A percentile compares a stretch with the other conserved stretches of the same genome.
phyloP scores from a whole-genome alignment of 345 rosid genomes.

The Adansonia digitata region DNA sequence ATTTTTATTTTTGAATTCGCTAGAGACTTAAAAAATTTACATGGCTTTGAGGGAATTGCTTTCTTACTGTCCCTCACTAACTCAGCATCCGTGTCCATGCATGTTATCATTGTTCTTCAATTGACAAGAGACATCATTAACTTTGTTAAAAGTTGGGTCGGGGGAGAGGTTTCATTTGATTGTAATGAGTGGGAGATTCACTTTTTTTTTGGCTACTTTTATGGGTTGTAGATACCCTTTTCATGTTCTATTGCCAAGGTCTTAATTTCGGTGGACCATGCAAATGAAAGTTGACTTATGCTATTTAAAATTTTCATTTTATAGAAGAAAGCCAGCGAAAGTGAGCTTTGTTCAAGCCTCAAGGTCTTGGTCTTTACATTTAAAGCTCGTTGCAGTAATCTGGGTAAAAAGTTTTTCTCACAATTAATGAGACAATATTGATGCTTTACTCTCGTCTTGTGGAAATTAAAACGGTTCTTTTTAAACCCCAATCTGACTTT shows the following conservation, averaged over 20 bases:
- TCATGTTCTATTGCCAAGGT: background rate
- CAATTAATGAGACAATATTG: too few species aligned
- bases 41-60: background rate
- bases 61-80: constrained; percentile 13
- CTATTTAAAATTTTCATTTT: background rate
- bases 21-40: background rate
- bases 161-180: background rate
- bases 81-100: constrained; percentile 3
- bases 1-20: too few species aligned
- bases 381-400: background rate
- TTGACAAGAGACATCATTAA: background rate
- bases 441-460: background rate
- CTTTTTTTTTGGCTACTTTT: background rate
- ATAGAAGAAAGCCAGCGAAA: background rate
- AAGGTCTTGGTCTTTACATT: background rate
- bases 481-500: background rate
- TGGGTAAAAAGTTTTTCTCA: too few species aligned
- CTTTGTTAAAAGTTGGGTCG: constrained; percentile 18
- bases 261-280: background rate
- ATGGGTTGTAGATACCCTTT: background rate
- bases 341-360: background rate
- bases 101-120: constrained; percentile 8
- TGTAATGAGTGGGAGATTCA: constrained; percentile 7
- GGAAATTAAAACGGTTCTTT: background rate
- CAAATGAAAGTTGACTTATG: background rate